These are phyloP conservation scores for Trichoderma cornu-damae DNA, from an alignment of 2,329 filamentous ascomycete genomes.

Conservation along the genomic window DNA sequence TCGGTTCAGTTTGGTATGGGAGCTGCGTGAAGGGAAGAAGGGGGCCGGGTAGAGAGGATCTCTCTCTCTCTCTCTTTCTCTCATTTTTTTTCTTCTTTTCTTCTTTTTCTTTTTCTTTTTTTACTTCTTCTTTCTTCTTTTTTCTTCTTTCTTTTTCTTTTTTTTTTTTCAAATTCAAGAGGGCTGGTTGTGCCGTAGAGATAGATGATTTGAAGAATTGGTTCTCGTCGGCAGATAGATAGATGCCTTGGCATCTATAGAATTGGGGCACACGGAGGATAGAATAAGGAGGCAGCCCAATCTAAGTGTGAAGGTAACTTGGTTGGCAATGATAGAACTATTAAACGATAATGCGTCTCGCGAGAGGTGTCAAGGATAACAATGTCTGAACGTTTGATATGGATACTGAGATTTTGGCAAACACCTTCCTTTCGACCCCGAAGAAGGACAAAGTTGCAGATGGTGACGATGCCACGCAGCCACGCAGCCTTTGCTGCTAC, in stretches of 20 bases:
- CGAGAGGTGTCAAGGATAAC: not conserved
- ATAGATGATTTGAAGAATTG: not conserved
- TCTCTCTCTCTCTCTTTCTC: no score
- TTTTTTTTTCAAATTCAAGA: not conserved
- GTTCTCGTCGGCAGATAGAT: not conserved
- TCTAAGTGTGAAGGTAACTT: slow-evolving; percentile 23
- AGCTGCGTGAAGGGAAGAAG: not conserved
- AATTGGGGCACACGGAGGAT: not conserved
- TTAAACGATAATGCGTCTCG: not conserved
- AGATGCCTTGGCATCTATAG: not conserved
- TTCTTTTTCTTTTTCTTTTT: not conserved
- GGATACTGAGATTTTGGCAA: not conserved
- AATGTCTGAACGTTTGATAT: not conserved
- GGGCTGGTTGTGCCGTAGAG: not conserved
- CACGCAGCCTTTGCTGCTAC: no score
- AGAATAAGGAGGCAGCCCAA: slow-evolving; percentile 24
- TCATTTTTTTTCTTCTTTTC: not conserved
- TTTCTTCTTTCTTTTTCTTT: not conserved
- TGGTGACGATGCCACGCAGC: no score
- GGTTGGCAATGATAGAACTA: slow-evolving; percentile 9
- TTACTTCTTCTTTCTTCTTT: no score
- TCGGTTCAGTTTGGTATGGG: slow-evolving; percentile 3
- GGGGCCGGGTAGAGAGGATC: not conserved
- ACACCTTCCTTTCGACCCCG: no score
- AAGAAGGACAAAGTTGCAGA: no score